Base-by-base conservation (phyloP, 2,329 filamentous ascomycete species). In the Penicillium psychrosexuale region DNA sequence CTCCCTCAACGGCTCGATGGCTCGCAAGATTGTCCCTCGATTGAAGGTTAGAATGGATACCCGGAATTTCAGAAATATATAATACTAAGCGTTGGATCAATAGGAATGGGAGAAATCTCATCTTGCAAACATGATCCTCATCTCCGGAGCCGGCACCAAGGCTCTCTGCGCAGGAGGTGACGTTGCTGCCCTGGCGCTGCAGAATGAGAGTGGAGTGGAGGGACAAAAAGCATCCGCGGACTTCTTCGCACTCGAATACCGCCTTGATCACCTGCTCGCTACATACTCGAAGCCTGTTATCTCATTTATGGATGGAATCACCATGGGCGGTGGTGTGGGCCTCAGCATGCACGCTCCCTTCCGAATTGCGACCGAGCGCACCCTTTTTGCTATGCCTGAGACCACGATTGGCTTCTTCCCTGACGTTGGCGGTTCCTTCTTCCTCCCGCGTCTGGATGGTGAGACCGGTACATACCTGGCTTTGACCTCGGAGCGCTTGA, bases 341-440 rank as follows among this genome's bases (percentile, higher is more conserved):
- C 83, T 99, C 53, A 95, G 90, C 73, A 84, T 96, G 49, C 95
- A 99, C 75, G 93, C 94, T 2, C 95, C 94, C 3, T 93, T 99
- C 82, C 84, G 94, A 57, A 96, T 99, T 70, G 94, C 94, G 36
- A 99, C 94, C 3, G 94, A 99, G 77, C 88, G 88, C 70, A 99
- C 94, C 6, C 77, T 96, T 45, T 97, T 99, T 68, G 92, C 95
- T 64, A 99, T 99, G 94, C 94, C 94, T 30, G 94, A 99, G 78
- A 99, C 94, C 4, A 96, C 86, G 8, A 99, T 99, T 69, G 94
- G 94, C 37, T 97, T 97, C 81, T 99, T 99, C 81, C 94, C 95
- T 7, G 95, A 99, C 69, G 94, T 99, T 46, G 94, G 94, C 58
- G 95, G 88, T 31, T 95, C 90, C 11, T 99, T 97, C 80, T 97